Base-by-base conservation (phyloP, 805 yeast species). In the Schizosaccharomyces pombe region DNA sequence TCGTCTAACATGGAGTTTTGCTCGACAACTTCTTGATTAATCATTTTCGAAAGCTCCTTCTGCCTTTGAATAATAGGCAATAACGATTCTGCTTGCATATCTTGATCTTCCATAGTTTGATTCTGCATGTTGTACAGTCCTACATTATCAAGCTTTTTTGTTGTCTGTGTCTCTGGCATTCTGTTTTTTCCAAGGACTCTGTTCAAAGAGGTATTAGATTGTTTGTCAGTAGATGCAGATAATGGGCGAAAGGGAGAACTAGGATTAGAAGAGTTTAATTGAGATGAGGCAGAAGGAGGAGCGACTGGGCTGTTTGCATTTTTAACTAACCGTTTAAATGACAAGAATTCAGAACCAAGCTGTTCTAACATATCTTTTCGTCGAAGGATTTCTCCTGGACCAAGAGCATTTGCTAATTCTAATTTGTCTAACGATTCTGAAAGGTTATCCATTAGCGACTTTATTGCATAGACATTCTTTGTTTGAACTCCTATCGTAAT, bases 1-100 rank as follows among this genome's bases (percentile, higher is more conserved):
- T 43, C 49, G n/a, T 43, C 49, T 24, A 43, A n/a, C 49, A 43
- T 43, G 49, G 28, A 28, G 26, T 43, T 43, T n/a, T 43, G 49
- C 14, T 43, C 30, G 5, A 22, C 26, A 5, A 43, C 6, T 43
- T 43, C 49, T 9, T 43, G 19, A 12, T 26, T 22, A 22, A 43
- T 43, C 5, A 29, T n/a, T 30, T 22, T 43, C 4, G 30, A 22
- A 22, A 43, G 6, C 14, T 43, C 49, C 12, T 43, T 43, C 11
- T 43, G 49, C 26, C 49, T 28, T 14, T 43, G 29, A 22, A 43
- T 43, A 1, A 19, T 5, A 5, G 49, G 49, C 14, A 43, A 29
- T 5, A 43, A 11, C 14, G 49, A 6, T 43, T 43, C 49, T n/a
- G 30, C 49, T 26, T 43, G 49, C 19, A n/a, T 6, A 14, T 43